Base-by-base conservation (phyloP, 768 basidiomycete species). In the Hydnomerulius pinastri region DNA sequence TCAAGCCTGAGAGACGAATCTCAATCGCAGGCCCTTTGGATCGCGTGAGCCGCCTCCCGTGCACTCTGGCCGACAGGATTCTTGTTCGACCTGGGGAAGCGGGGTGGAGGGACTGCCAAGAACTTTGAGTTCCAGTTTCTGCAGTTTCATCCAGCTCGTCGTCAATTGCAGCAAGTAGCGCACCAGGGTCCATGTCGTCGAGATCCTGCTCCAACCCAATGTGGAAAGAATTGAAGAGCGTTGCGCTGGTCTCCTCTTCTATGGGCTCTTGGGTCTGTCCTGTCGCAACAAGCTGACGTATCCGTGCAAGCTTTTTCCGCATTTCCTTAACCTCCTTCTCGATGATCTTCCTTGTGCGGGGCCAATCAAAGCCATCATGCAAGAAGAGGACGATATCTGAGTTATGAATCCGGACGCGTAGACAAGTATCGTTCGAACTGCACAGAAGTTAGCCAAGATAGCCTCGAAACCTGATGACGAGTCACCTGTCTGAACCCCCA, bases 351-450 rank as follows among this genome's bases (percentile, higher is more conserved):
- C 96, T 85, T 4, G 97, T 99, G 41, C 77, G 77, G 2, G 64
- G 69, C 95, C 97, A 99, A 64, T 99, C 97, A 60, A 94, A 99
- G 2, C 97, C 97, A 49, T 94, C 92, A 62, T 97, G 90, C 3
- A 99, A 77, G 44, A 85, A 78, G 20, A 98, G 60, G 1, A 78
- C 78, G 41, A 89, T 66, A 56, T 89, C 78, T 46, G 81, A 83
- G 36, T 87, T 70, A 36, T 78, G 74, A 4, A 91, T 59, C 21
- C 82, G 77, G 49, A 88, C 60, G 24, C 71, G 77, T n/a, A 84
- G 52, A 21, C 65, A 73, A 7, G 79, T 78, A 27, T 79, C 77
- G 10, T 75, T 77, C 24, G 66, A 58, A 38, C 79, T 82, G 45
- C 4, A 29, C 43, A 30, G 36, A 37, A 44, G 39, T 45, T 35